These are phyloP conservation scores for Botrytis galanthina DNA, from an alignment of 2,329 filamentous ascomycete species.

Conservation along the genomic window DNA sequence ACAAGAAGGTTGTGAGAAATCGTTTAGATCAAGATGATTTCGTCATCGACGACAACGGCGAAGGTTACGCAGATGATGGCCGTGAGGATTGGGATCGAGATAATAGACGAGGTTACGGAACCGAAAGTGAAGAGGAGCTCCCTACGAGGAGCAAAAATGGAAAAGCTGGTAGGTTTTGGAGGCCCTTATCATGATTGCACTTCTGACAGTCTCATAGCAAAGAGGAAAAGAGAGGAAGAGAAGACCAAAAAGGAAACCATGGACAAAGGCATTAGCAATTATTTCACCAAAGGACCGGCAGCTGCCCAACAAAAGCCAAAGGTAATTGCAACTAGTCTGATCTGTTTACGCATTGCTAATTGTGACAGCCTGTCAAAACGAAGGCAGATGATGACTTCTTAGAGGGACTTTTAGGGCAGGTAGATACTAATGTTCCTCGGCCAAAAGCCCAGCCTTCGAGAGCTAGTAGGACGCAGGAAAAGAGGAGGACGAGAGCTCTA, in stretches of 20 bases:
- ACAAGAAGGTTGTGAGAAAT: conserved; percentile 91
- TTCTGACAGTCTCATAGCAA: conserved; percentile 52
- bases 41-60: conserved; percentile 96
- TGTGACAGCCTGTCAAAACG: conserved; percentile 65
- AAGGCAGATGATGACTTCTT: conserved; percentile 90
- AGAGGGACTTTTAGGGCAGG: conserved; percentile 77
- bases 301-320: conserved; percentile 74
- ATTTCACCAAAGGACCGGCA: conserved; percentile 76
- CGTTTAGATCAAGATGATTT: conserved; percentile 94
- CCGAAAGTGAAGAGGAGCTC: conserved; percentile 71
- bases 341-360: conserved; percentile 31
- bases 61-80: conserved; percentile 94
- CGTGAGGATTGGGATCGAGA: conserved; percentile 80
- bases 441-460: conserved; percentile 60
- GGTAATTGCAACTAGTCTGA: conserved; percentile 46
- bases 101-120: conserved; percentile 58
- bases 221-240: conserved; percentile 85
- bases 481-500: conserved; percentile 74
- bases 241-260: conserved; percentile 81
- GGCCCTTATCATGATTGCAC: not conserved
- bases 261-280: conserved; percentile 89
- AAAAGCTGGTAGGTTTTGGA: conserved; percentile 38
- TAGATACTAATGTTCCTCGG: conserved; percentile 72
- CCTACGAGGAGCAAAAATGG: conserved; percentile 50
- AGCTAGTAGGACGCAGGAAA: conserved; percentile 69